Base-by-base conservation (phyloP, 805 yeast species). In the Schwanniomyces sp. region DNA sequence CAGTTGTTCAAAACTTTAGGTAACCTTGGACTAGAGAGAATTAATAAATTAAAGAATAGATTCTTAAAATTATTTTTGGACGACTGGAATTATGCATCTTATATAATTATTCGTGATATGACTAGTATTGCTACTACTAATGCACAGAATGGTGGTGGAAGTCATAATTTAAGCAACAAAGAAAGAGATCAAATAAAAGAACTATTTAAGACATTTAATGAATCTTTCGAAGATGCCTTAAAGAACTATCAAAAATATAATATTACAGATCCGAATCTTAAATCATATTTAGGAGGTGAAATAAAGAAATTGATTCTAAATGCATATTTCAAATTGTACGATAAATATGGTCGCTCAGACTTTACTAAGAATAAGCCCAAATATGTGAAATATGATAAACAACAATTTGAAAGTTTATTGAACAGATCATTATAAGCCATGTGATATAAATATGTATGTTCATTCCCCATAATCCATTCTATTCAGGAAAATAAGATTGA, bases 101-200 rank as follows among this genome's bases (percentile, higher is more conserved):
- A 88, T 18, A 77, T 81, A 44, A 75, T 92, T 42, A 84, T 92
- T 21, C 54, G 74, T 77, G 96, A 87, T 56, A 86, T 86, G 55
- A 86, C 96, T 1, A 82, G 86, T 11, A 82, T 82, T 27, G 76
- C 80, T 37, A 76, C 82, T 21, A 74, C 78, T 17, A 74, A 74
- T 45, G 76, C 79, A 36, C 53, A 34, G 39, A 39, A 44, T 8
- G 46, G 44, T 14, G 39, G 53, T 8, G 45, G 44, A 9, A 39
- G 47, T 12, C 34, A 46, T 5, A 34, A 38, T 5, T 39, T 68
- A 49, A 53, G 81, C 40, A 81, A 82, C n/a, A 86, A 88, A 54
- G 96, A 90, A 53, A 81, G 82, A 52, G 96, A 90, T 45, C 80
- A 75, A 43, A 81, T 90, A 47, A 94, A 92, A 59, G 97, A 94